Percentiles rank a stretch among this genome's conserved stretches.
These are phyloP conservation scores for Pulveroboletus sp. DNA, from an alignment of 768 basidiomycete species.

Conservation along the genomic window DNA sequence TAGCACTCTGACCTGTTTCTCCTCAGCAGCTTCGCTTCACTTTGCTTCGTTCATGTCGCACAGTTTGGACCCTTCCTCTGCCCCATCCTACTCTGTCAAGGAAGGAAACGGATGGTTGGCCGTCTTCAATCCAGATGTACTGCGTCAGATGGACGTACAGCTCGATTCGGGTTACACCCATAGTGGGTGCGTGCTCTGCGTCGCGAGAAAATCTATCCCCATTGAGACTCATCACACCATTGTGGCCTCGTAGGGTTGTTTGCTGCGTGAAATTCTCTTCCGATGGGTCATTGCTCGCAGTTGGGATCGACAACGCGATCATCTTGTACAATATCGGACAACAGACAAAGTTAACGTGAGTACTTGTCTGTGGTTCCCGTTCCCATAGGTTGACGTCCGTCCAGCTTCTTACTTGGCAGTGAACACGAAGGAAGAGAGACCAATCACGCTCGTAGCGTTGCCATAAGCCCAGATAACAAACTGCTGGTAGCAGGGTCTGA, in stretches of 20 bases:
- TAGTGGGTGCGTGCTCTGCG: slow-evolving; percentile 56
- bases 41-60: slow-evolving; percentile 17
- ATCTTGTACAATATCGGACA: slow-evolving; percentile 25
- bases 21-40: neutral
- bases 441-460: slow-evolving; percentile 33
- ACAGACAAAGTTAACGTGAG: slow-evolving; percentile 29
- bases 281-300: slow-evolving; percentile 31
- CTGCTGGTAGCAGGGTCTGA: slow-evolving; percentile 34
- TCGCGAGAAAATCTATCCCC: slow-evolving; percentile 2
- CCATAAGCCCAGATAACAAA: slow-evolving; percentile 30
- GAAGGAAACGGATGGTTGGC: slow-evolving; percentile 53
- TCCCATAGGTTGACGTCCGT: neutral
- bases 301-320: slow-evolving; percentile 31
- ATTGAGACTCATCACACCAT: slow-evolving; percentile 8
- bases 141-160: slow-evolving; percentile 48
- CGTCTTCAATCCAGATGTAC: slow-evolving; percentile 47
- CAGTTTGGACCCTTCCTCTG: slow-evolving; percentile 26
- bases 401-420: slow-evolving; percentile 26
- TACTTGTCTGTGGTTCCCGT: neutral
- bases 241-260: slow-evolving; percentile 21
- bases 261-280: slow-evolving; percentile 32
- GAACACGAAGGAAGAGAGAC: slow-evolving; percentile 18
- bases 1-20: slow-evolving; percentile 7
- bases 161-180: slow-evolving; percentile 73
- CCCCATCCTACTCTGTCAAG: slow-evolving; percentile 33